phyloP scores from a whole-genome alignment of 1,284 basidiomycete genomes.

The Pseudozyma tsukubaensis region DNA sequence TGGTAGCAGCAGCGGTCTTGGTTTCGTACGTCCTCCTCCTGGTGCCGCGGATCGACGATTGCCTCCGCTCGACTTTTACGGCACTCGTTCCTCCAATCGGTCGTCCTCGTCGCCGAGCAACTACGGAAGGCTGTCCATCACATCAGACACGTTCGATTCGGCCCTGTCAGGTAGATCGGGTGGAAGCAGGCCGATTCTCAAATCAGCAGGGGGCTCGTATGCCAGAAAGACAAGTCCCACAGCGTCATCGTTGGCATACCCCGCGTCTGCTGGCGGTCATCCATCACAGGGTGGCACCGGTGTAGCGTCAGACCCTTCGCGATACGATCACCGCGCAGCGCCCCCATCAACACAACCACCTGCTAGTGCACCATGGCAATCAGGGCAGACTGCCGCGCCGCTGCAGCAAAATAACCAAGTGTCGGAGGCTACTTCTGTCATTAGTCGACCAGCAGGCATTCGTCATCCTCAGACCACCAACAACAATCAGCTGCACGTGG shows the following conservation, averaged over 20 bases:
- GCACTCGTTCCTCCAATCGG: constrained; percentile 16
- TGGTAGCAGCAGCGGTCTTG: constrained; percentile 41
- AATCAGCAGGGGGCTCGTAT: constrained; percentile 4
- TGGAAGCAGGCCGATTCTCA: constrained; percentile 7
- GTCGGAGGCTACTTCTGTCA: not conserved
- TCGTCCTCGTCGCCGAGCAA: constrained; percentile 31
- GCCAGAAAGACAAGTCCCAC: constrained; percentile 6
- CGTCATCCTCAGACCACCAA: constrained; percentile 12
- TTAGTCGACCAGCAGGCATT: constrained; percentile 5
- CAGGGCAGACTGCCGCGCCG: not conserved
- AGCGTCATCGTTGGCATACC: not conserved
- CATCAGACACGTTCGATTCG: constrained; percentile 27
- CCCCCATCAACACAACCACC: not conserved
- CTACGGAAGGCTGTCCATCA: constrained; percentile 23
- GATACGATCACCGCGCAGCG: constrained; percentile 5
- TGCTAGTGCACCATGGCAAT: not conserved
- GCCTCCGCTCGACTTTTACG: constrained; percentile 32
- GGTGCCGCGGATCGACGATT: constrained; percentile 24
- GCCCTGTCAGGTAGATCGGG: constrained; percentile 11
- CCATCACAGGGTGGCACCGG: not conserved
- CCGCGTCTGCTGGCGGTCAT: not conserved
- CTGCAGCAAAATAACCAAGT: not conserved
- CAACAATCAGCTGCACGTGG: constrained; percentile 26
- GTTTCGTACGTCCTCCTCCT: constrained; percentile 34
- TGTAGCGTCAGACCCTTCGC: constrained; percentile 8